Evolutionary conservation across 177 flowering plant genomes (phyloP), one percentile per base, ranked within the genome.

Genomic region (Vitis hybrid): DNA sequence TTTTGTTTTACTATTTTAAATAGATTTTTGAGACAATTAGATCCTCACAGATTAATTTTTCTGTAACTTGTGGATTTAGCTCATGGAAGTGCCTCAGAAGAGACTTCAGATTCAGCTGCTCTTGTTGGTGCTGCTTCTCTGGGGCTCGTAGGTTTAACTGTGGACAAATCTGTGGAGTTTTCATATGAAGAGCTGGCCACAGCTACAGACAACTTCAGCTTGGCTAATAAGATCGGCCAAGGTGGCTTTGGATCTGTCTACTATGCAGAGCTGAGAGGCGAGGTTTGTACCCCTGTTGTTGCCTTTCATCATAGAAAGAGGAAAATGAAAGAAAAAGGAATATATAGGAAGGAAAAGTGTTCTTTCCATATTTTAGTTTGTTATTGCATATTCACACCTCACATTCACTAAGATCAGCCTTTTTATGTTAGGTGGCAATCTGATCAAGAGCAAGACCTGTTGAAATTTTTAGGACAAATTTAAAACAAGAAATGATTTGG

Each of bases 191-290:
- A 86, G 74, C 82, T 86, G n/a, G 80, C 89, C 19, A 48, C 63
- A 61, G 89, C 86, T 51, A 84, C 87, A 12, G 61, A 81, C 69
- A 72, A 82, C 69, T 86, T 86, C 64, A 78, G 74, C 71, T 0
- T 78, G 60, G 70, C 77, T 58, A 59, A 82, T 62, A 86, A 84
- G 72, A 86, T 86, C 56, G 89, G 89, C 17, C 77, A 84, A 78
- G 89, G 89, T 68, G 89, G 89, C 18, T 86, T 82, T 72, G 87
- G 83, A 56, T 61, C 81, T 65, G 87, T 86, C 56, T 86, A 77
- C 77, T 86, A 82, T 52, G 89, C 80, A 46, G 86, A 84, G 72
- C 75, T 86, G 51, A 82, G 87, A 79, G 89, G 87, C 75, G 83
- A 86, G 87, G 89, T 86, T 49, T 59, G 83, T 71, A 3, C 14